phyloP scores from a whole-genome alignment of 352 stramenopile genomes.

The Globisporangium irregulare region DNA sequence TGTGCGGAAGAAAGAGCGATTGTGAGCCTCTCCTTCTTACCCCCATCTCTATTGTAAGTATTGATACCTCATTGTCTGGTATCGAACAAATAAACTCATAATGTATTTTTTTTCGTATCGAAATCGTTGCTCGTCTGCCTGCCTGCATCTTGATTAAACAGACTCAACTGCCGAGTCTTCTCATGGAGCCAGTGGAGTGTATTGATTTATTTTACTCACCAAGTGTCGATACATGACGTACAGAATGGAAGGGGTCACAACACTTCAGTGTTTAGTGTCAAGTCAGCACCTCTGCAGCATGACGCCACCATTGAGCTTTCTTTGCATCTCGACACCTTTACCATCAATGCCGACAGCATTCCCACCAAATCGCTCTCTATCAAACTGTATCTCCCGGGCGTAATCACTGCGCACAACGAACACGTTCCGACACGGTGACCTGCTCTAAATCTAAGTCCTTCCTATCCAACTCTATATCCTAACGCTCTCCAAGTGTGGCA shows the following conservation, averaged over 20 bases:
- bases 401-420: neutral
- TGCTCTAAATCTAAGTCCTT: neutral
- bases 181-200: no score
- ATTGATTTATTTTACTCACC: no score
- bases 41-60: conserved; percentile 8
- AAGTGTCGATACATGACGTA: neutral
- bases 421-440: neutral
- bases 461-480: neutral
- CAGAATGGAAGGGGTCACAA: neutral
- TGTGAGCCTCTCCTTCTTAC: neutral
- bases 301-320: no score
- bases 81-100: conserved; percentile 10
- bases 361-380: neutral
- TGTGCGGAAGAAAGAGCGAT: neutral
- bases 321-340: no score
- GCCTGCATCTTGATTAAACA: neutral
- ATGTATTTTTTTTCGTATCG: conserved; percentile 8
- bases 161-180: no score
- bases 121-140: neutral
- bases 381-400: neutral
- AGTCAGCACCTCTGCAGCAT: no score
- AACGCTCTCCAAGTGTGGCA: no score
- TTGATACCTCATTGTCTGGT: neutral
- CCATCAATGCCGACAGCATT: neutral
- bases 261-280: neutral